phyloP scores from a whole-genome alignment of 176 grass and related monocot genomes.

The Neostapfia colusana region DNA sequence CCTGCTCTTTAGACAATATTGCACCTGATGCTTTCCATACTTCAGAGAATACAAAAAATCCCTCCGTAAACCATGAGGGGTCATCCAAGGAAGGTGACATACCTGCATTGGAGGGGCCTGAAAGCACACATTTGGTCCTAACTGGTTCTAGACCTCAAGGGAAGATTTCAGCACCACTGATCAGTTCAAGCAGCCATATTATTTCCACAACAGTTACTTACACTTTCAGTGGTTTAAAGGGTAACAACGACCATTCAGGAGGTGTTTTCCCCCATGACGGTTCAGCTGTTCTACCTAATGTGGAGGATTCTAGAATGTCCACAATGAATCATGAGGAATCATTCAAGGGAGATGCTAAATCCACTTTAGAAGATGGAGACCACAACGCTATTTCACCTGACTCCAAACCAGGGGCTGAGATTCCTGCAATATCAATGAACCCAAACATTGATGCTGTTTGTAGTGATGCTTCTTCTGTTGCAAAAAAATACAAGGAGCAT shows the following conservation, averaged over 20 bases:
- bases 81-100: constrained; percentile 30
- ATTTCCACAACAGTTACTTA: constrained; percentile 22
- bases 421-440: background rate
- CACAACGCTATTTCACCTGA: constrained; percentile 7
- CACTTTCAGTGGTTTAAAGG: background rate
- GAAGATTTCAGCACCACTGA: constrained; percentile 11
- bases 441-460: constrained; percentile 2
- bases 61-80: constrained; percentile 26
- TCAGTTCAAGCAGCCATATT: constrained; percentile 30
- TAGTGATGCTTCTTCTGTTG: constrained; percentile 33
- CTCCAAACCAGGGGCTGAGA: background rate
- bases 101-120: constrained; percentile 35
- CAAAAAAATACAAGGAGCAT: constrained; percentile 29
- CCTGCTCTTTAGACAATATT: constrained; percentile 11
- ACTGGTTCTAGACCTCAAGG: constrained; percentile 30
- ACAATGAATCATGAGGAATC: constrained; percentile 26
- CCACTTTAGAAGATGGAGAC: constrained; percentile 32
- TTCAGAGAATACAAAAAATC: constrained; percentile 29
- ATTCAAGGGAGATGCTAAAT: constrained; percentile 31
- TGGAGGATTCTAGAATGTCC: constrained; percentile 28
- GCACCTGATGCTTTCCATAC: constrained; percentile 11
- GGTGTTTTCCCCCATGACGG: constrained; percentile 24
- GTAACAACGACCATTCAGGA: constrained; percentile 41
- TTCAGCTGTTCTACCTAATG: constrained; percentile 34
- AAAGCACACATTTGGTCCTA: background rate